Evolutionary conservation across 176 grass and related monocot species (phyloP).

Genomic region (Oryza meyeriana): DNA sequence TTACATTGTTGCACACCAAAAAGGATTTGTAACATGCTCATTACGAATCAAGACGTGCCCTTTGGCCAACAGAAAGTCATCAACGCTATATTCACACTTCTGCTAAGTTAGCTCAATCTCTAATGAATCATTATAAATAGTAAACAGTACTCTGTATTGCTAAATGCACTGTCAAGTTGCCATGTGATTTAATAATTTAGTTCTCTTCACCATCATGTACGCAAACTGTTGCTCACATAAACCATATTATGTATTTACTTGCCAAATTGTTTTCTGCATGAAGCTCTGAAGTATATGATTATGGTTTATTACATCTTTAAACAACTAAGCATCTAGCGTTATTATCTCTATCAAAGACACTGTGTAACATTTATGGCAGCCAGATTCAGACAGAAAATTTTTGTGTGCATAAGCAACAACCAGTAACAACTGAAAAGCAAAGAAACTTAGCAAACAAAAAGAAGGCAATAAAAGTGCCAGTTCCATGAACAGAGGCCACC

Average conservation of each 20-base stretch:
- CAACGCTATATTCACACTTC: neutral
- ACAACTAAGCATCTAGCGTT: neutral
- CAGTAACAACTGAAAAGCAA: neutral
- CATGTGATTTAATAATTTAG: neutral
- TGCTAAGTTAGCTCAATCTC: neutral
- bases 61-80: neutral
- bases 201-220: neutral
- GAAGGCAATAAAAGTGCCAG: neutral
- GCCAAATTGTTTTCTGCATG: slow-evolving; percentile 15
- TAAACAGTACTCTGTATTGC: neutral
- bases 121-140: neutral
- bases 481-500: no score
- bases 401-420: neutral
- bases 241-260: neutral
- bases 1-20: neutral
- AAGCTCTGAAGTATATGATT: neutral
- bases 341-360: neutral
- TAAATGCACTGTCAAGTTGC: neutral
- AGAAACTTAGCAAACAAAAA: neutral
- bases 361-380: neutral
- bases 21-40: slow-evolving; percentile 1
- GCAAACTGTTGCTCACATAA: neutral
- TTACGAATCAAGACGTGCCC: neutral
- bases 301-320: neutral
- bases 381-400: neutral